These are phyloP conservation scores for button mushroom (Agaricus bisporus) DNA, from an alignment of 768 basidiomycete genomes.

Conservation along the genomic window DNA sequence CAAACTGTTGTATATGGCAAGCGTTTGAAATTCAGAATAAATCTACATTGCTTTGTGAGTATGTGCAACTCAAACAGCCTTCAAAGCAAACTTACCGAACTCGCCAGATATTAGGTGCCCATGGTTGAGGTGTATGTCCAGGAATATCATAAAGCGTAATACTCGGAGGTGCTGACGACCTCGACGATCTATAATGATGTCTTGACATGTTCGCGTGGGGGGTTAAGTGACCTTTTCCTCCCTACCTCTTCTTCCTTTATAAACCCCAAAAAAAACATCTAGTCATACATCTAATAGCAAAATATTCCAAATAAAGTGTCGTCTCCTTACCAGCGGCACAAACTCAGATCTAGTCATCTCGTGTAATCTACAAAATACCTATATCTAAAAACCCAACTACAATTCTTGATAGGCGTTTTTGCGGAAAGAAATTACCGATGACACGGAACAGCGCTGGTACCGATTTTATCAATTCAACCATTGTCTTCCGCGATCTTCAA, in stretches of 20 bases:
- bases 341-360: slow-evolving; percentile 10
- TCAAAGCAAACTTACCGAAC: slow-evolving; percentile 41
- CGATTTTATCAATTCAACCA: neutral
- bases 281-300: slow-evolving; percentile 5
- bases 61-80: too few species aligned
- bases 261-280: neutral
- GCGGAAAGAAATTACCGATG: neutral
- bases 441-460: slow-evolving; percentile 3
- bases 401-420: neutral
- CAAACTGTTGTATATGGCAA: slow-evolving; percentile 64
- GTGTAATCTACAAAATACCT: neutral
- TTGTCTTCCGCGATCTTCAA: neutral
- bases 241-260: neutral
- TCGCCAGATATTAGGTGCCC: slow-evolving; percentile 74
- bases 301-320: neutral
- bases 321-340: neutral
- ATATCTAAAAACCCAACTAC: too few species aligned
- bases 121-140: slow-evolving; percentile 56
- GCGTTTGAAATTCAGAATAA: slow-evolving; percentile 74
- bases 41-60: too few species aligned
- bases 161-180: slow-evolving; percentile 25
- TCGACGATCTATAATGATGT: slow-evolving; percentile 2
- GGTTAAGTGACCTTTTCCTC: neutral
- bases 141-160: slow-evolving; percentile 67
- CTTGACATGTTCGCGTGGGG: too few species aligned